These are phyloP conservation scores for Vaccinium myrtillus DNA, from an alignment of 148 eudicot species.

Conservation along the genomic window DNA sequence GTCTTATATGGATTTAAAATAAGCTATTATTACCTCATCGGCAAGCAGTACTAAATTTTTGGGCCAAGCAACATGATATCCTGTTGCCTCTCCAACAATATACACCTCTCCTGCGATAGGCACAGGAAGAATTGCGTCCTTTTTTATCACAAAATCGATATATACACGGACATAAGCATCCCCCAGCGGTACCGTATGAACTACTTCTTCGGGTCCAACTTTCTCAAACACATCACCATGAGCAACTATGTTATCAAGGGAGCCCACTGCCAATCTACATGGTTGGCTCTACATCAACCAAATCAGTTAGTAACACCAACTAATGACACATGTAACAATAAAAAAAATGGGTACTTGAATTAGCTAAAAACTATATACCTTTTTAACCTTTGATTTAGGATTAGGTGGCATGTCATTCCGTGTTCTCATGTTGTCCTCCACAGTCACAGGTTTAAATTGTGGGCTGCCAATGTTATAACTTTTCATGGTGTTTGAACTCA, in stretches of 20 bases:
- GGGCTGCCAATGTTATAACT: no score
- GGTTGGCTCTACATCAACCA: background rate
- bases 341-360: no score
- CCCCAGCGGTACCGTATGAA: background rate
- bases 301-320: background rate
- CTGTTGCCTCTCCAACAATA: no score
- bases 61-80: background rate
- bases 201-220: background rate
- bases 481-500: no score
- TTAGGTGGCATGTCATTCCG: no score
- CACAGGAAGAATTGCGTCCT: background rate
- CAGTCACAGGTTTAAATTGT: no score
- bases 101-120: background rate
- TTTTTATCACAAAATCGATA: background rate
- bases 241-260: background rate
- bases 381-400: no score
- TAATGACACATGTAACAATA: no score
- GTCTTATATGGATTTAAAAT: no score
- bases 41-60: no score
- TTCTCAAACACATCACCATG: background rate
- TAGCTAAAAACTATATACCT: no score
- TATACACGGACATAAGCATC: background rate
- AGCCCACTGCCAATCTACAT: background rate
- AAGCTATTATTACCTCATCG: background rate
- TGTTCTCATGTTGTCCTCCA: no score